phyloP scores from a whole-genome alignment of 2,329 filamentous ascomycete genomes.

The Xylaria sp. region DNA sequence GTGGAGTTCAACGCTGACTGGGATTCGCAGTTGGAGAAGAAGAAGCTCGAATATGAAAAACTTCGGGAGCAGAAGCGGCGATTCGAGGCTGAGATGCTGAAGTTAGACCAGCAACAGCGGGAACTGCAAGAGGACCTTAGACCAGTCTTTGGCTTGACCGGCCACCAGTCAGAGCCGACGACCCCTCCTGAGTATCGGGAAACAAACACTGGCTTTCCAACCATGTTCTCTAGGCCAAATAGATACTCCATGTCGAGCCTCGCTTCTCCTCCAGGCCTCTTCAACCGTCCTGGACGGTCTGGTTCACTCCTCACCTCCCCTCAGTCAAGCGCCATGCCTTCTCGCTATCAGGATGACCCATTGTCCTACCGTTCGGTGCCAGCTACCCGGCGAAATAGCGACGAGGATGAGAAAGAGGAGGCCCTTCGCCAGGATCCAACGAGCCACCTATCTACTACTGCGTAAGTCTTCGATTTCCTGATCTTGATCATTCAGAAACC shows the following conservation, averaged over 20 bases:
- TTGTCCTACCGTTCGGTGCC: conserved; percentile 87
- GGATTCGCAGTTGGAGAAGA: conserved; percentile 83
- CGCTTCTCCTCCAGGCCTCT: conserved; percentile 79
- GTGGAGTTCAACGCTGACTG: conserved; percentile 50
- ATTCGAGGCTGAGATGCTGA: conserved; percentile 92
- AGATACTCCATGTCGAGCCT: conserved; percentile 90
- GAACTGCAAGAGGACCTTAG: conserved; percentile 84
- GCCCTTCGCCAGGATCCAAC: conserved; percentile 75
- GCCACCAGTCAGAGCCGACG: conserved; percentile 92
- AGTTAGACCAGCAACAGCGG: conserved; percentile 85
- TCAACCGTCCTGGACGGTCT: conserved; percentile 77
- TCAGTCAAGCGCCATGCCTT: conserved; percentile 68
- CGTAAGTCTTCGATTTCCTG: conserved; percentile 68
- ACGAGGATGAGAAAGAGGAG: conserved; percentile 87
- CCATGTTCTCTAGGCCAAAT: conserved; percentile 83
- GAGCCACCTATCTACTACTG: conserved; percentile 77
- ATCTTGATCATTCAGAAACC: background rate
- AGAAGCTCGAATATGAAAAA: conserved; percentile 90
- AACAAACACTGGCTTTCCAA: conserved; percentile 74
- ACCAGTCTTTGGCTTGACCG: conserved; percentile 62
- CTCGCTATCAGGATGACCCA: conserved; percentile 69
- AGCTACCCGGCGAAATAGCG: conserved; percentile 86
- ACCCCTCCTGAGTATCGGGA: conserved; percentile 95
- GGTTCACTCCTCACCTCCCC: conserved; percentile 85
- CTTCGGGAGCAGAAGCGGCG: conserved; percentile 88